Evolutionary conservation across 305 asterid genomes (phyloP), one percentile per base, ranked within the genome.

Genomic region (Ilex paraguariensis): DNA sequence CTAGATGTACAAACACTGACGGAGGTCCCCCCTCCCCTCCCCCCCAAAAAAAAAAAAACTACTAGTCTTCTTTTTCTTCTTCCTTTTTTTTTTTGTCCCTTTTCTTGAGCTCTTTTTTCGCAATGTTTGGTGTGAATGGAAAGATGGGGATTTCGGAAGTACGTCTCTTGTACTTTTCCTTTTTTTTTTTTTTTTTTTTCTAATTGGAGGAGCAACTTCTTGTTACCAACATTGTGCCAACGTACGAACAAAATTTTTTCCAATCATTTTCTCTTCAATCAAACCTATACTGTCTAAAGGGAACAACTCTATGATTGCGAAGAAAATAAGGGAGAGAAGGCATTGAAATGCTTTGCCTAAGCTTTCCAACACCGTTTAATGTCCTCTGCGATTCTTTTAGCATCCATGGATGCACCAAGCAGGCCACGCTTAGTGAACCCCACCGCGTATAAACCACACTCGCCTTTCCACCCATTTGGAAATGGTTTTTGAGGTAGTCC

Each of bases 391-490:
- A 92, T 92, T 70, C 83, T 89, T 78, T 79, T 85, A 12, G 98
- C 95, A 75, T 92, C 98, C 73, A 89, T 81, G 66, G 98, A 89
- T 11, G 98, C 91, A 70, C 98, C 98, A 16, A 87, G 92, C 75
- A 92, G 87, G 59, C 98, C 98, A 71, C 95, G 97, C 74, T 92
- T 92, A 61, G 97, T 92, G 83, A 92, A 92, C 75, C 98, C 98
- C 68, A 87, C 98, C 1, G 97, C 88, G 60, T 92, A 92, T 28
- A 92, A 78, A 69, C 98, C 98, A 58, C 77, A 42, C 60, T 89
- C 80, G 4, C 98, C 98, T 79, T 92, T 92, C 98, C 98, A 89
- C 39, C 98, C 96, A 73, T 92, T 82, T 10, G 97, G 97, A 82
- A 89, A 92, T 75, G 95, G 74, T 73, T 74, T 82, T 73, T 75